A percentile compares a stretch with the other conserved stretches of the same genome.
phyloP scores from a whole-genome alignment of 2,329 filamentous ascomycete species.

The Paraconiothyrium sp. region DNA sequence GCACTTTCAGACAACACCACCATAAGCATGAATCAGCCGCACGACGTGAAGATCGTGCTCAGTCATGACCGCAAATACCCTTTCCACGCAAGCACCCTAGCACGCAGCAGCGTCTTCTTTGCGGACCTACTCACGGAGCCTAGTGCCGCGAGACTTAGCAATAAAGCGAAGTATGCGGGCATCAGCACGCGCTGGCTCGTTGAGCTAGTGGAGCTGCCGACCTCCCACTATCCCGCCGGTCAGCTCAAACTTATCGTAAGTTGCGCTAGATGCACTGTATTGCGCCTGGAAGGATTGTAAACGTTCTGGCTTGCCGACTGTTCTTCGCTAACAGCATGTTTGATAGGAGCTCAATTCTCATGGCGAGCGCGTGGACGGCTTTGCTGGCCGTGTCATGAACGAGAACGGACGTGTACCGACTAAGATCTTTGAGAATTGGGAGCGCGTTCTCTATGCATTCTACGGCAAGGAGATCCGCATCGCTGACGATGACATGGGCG shows the following conservation, averaged over 20 bases:
- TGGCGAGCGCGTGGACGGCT: conserved; percentile 37
- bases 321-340: conserved; percentile 10
- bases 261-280: neutral
- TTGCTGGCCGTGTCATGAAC: conserved; percentile 37
- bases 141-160: conserved; percentile 38
- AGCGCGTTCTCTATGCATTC: conserved; percentile 57
- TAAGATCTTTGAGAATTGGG: conserved; percentile 49
- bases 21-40: conserved; percentile 40
- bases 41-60: conserved; percentile 48
- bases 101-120: conserved; percentile 44
- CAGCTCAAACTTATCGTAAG: conserved; percentile 41
- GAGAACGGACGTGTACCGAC: conserved; percentile 48
- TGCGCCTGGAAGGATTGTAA: neutral
- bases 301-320: neutral
- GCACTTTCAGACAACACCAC: conserved; percentile 2
- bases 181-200: conserved; percentile 45
- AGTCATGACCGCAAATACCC: conserved; percentile 39
- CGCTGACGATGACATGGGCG: conserved; percentile 50
- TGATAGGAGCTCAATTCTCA: conserved; percentile 46
- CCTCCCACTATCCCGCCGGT: conserved; percentile 31
- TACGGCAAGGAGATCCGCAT: conserved; percentile 56
- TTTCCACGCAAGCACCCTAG: conserved; percentile 48
- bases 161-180: conserved; percentile 33
- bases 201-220: conserved; percentile 38
- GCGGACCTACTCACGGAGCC: conserved; percentile 41